Evolutionary conservation across 441 rosid species (phyloP).

Genomic region (Heliophila coronopifolia): DNA sequence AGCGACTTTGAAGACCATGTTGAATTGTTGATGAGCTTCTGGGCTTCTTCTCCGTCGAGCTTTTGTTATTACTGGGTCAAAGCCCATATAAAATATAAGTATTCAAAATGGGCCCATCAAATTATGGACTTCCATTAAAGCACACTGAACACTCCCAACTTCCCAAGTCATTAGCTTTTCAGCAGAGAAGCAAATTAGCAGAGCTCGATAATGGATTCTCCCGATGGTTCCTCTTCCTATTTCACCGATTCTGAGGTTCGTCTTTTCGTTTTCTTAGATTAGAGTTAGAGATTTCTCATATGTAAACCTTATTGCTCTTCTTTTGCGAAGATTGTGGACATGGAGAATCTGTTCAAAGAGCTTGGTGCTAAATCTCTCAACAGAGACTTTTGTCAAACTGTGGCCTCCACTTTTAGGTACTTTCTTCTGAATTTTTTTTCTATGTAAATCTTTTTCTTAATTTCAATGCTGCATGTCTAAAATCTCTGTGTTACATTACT

Average conservation of each 20-base stretch:
- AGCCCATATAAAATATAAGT: not conserved
- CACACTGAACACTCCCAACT: slow-evolving; percentile 2
- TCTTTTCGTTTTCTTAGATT: slow-evolving; percentile 3
- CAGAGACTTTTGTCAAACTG: slow-evolving; percentile 52
- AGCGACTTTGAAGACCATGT: slow-evolving; percentile 52
- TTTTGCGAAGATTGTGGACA: slow-evolving; percentile 48
- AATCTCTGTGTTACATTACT: not conserved
- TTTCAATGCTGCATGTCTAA: not conserved
- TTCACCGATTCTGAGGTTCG: slow-evolving; percentile 51
- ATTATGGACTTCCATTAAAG: not conserved
- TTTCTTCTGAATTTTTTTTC: not conserved
- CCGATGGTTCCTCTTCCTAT: slow-evolving; percentile 32
- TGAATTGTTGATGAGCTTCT: slow-evolving; percentile 55
- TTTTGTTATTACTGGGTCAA: too few species aligned
- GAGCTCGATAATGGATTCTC: slow-evolving; percentile 30
- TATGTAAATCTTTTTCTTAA: not conserved
- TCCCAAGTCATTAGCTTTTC: not conserved
- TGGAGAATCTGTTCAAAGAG: slow-evolving; percentile 65
- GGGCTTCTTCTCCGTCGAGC: slow-evolving; percentile 52
- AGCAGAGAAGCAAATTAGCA: not conserved
- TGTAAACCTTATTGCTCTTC: not conserved
- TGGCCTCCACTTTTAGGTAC: slow-evolving; percentile 72
- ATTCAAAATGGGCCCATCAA: not conserved
- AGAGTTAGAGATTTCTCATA: slow-evolving; percentile 19
- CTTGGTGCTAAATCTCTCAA: slow-evolving; percentile 44